Evolutionary conservation across 805 yeast genomes (phyloP).

Genomic region (Starmerella kuoi): DNA sequence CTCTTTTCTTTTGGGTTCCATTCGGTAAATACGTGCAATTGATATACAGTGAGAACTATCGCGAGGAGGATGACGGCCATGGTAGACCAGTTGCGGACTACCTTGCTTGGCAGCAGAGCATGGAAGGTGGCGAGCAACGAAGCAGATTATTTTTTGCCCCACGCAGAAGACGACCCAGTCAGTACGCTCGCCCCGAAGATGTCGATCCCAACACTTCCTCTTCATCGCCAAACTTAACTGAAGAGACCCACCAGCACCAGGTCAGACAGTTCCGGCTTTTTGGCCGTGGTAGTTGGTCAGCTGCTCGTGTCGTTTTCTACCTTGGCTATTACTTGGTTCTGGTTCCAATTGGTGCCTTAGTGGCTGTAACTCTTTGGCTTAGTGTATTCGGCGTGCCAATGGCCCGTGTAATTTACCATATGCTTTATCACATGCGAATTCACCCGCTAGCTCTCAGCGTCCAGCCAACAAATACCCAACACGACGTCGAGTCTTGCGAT

Average conservation of each 20-base stretch:
- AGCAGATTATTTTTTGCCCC: slow-evolving; percentile 65
- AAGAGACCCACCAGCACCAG: neutral
- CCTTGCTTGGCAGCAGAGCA: slow-evolving; percentile 62
- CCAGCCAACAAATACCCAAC: slow-evolving; percentile 34
- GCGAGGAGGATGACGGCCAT: slow-evolving; percentile 76
- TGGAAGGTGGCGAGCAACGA: slow-evolving; percentile 10
- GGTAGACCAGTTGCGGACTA: slow-evolving; percentile 79
- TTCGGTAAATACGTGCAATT: slow-evolving; percentile 82
- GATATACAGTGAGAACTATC: slow-evolving; percentile 63
- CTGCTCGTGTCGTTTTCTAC: slow-evolving; percentile 70
- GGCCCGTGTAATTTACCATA: slow-evolving; percentile 61
- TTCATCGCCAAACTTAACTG: neutral
- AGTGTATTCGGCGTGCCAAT: slow-evolving; percentile 84
- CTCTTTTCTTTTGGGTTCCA: slow-evolving; percentile 46
- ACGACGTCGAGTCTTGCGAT: slow-evolving; percentile 35
- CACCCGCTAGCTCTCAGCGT: slow-evolving; percentile 85
- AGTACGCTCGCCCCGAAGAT: slow-evolving; percentile 7
- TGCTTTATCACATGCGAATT: slow-evolving; percentile 67
- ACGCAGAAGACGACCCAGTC: slow-evolving; percentile 21
- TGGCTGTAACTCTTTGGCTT: slow-evolving; percentile 63
- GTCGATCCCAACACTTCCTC: slow-evolving; percentile 1
- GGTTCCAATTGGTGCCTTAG: slow-evolving; percentile 49
- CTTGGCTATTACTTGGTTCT: slow-evolving; percentile 53
- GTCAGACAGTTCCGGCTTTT: slow-evolving; percentile 42
- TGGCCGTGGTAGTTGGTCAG: slow-evolving; percentile 86